These are phyloP conservation scores for Aspergillus candidus DNA, from an alignment of 2,329 filamentous ascomycete species.

Conservation along the genomic window DNA sequence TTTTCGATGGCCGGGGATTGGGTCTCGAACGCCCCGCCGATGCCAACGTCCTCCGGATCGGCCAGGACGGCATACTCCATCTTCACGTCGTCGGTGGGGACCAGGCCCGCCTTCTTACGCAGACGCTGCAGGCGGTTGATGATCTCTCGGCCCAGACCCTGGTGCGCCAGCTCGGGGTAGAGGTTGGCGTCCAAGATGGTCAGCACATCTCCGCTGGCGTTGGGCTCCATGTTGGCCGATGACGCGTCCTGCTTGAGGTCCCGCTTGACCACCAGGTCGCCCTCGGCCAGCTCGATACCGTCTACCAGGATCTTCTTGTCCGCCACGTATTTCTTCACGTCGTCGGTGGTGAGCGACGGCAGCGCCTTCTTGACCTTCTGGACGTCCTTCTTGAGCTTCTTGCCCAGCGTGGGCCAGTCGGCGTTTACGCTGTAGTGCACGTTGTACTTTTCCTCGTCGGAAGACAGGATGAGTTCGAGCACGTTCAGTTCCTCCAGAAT, in stretches of 20 bases:
- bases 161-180: slow-evolving; percentile 78
- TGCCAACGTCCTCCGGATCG: slow-evolving; percentile 70
- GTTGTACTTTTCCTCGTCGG: slow-evolving; percentile 83
- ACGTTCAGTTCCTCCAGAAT: slow-evolving; percentile 90
- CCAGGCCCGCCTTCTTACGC: slow-evolving; percentile 86
- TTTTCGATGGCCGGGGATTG: slow-evolving; percentile 68
- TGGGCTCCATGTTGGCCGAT: slow-evolving; percentile 72
- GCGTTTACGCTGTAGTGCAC: slow-evolving; percentile 85
- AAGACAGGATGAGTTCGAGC: slow-evolving; percentile 73
- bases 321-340: slow-evolving; percentile 72
- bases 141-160: slow-evolving; percentile 85
- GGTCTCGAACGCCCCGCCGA: slow-evolving; percentile 63
- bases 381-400: slow-evolving; percentile 95
- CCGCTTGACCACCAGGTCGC: slow-evolving; percentile 76
- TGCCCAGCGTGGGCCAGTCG: slow-evolving; percentile 90
- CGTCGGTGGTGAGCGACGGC: slow-evolving; percentile 67
- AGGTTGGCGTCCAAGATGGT: slow-evolving; percentile 80
- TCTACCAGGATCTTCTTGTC: slow-evolving; percentile 73
- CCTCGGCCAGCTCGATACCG: slow-evolving; percentile 74
- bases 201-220: slow-evolving; percentile 83
- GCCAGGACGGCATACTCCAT: slow-evolving; percentile 84
- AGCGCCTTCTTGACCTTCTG: slow-evolving; percentile 86
- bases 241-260: slow-evolving; percentile 67
- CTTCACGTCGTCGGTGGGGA: slow-evolving; percentile 87
- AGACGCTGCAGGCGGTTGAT: slow-evolving; percentile 88